Base-by-base conservation (phyloP, 768 basidiomycete species). In the Daedaleopsis sinensis region DNA sequence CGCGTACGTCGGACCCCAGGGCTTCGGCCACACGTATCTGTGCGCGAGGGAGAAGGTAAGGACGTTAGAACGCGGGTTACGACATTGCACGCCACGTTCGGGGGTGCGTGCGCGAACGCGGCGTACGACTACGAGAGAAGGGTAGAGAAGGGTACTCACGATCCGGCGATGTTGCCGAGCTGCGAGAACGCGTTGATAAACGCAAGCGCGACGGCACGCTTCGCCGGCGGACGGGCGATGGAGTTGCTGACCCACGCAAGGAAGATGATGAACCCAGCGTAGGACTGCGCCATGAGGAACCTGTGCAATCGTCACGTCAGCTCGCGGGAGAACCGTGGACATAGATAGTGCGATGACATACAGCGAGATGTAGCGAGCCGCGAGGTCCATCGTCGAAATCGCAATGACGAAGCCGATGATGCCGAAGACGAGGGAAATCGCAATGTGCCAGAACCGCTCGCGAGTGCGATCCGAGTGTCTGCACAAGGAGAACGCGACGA, bases 171-270 rank as follows among this genome's bases (percentile, higher is more conserved):
- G 75, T 96, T 96, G 0, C 94, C 94, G 3, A 92, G 79, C 68
- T 92, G 87, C 10, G 89, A 88, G 69, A 93, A 85, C 44, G 88
- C 84, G 72, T 95, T 94, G 68, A 94, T 84, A 62, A 91, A 75
- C 1, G 93, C 94, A 51, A 96, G 79, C 13, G 89, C 89, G n/a
- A 94, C 89, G 2, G 94, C 90, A 5, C 94, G 87, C 74, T 95
- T 96, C n/a, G 88, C 85, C 5, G 92, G 82, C 24, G 94, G 87
- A n/a, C 85, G 84, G 27, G 92, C 85, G 75, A 96, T 79, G 16
- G 80, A 79, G 62, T 80, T 83, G 53, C 79, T 80, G 55, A 82
- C 76, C 84, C 81, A 82, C 6, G 81, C 75, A 70, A 76, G 75
- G 67, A 90, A 87, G 57, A 82, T 80, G 63, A 93, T 83, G 73